These are phyloP conservation scores for Heracleum sosnowskyi DNA, from an alignment of 129 eudicot genomes.

Conservation along the genomic window DNA sequence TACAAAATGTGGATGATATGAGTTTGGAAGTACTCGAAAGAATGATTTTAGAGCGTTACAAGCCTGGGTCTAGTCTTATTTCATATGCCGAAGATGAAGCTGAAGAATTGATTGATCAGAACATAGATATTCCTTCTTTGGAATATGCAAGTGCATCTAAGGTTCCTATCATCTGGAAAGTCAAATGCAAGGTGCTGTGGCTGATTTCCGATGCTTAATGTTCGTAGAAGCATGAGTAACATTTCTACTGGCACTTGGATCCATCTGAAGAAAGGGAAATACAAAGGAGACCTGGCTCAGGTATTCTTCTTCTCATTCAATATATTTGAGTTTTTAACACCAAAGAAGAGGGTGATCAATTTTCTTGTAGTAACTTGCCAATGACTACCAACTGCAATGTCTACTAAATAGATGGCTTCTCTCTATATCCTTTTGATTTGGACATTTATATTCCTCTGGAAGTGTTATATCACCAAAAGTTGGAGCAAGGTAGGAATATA, in stretches of 20 bases:
- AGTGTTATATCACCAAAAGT: not conserved
- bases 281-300: constrained; percentile 89
- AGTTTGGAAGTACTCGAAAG: constrained; percentile 62
- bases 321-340: not conserved
- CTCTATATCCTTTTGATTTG: not conserved
- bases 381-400: not conserved
- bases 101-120: constrained; percentile 24
- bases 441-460: not conserved
- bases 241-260: constrained; percentile 67
- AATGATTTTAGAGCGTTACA: constrained; percentile 59
- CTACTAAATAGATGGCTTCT: not conserved
- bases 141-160: not conserved
- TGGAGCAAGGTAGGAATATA: not conserved
- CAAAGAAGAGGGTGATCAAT: not conserved
- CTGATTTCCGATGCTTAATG: not conserved
- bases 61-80: constrained; percentile 53
- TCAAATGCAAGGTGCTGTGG: constrained; percentile 76
- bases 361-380: not conserved
- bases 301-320: constrained; percentile 21
- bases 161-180: constrained; percentile 23
- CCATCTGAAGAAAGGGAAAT: constrained; percentile 77
- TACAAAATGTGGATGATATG: constrained; percentile 63
- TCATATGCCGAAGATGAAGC: constrained; percentile 58
- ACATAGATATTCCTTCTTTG: constrained; percentile 14
- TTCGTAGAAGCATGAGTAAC: constrained; percentile 42